A percentile compares a stretch with the other conserved stretches of the same genome.
Evolutionary conservation across 2,329 filamentous ascomycete genomes (phyloP).

Genomic region (Coniella lustricola): DNA sequence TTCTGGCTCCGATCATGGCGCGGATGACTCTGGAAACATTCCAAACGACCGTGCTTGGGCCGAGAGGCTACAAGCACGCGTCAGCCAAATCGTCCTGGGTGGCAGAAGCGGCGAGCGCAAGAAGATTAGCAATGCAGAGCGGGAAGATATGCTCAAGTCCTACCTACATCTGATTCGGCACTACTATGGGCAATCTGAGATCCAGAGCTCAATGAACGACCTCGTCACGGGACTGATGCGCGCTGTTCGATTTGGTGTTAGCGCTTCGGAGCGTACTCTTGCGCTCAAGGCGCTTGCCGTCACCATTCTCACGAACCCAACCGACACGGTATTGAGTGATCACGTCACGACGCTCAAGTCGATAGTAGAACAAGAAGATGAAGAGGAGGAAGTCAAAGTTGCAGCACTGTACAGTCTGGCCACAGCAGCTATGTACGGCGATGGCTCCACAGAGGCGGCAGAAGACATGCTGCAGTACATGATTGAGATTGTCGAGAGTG

Average conservation of each 20-base stretch:
- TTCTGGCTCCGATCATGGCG: slow-evolving; percentile 57
- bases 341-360: slow-evolving; percentile 52
- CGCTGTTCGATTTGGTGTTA: slow-evolving; percentile 62
- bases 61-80: slow-evolving; percentile 54
- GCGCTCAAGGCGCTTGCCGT: slow-evolving; percentile 67
- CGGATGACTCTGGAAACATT: slow-evolving; percentile 43
- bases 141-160: slow-evolving; percentile 55
- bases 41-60: slow-evolving; percentile 45
- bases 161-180: slow-evolving; percentile 62
- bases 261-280: slow-evolving; percentile 59
- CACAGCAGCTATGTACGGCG: slow-evolving; percentile 68
- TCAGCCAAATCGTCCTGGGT: slow-evolving; percentile 52
- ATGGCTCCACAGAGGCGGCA: slow-evolving; percentile 60
- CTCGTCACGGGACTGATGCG: slow-evolving; percentile 59
- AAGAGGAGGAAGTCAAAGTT: slow-evolving; percentile 59
- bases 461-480: slow-evolving; percentile 68
- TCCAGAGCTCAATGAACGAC: slow-evolving; percentile 53
- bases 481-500: slow-evolving; percentile 70
- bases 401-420: slow-evolving; percentile 68
- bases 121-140: slow-evolving; percentile 64
- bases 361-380: slow-evolving; percentile 63
- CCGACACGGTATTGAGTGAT: slow-evolving; percentile 59
- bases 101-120: slow-evolving; percentile 52
- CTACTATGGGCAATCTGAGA: slow-evolving; percentile 57
- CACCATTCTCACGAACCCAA: slow-evolving; percentile 60